Evolutionary conservation across 1,284 basidiomycete genomes (phyloP).

Genomic region (Fomitopsis pinicola): DNA sequence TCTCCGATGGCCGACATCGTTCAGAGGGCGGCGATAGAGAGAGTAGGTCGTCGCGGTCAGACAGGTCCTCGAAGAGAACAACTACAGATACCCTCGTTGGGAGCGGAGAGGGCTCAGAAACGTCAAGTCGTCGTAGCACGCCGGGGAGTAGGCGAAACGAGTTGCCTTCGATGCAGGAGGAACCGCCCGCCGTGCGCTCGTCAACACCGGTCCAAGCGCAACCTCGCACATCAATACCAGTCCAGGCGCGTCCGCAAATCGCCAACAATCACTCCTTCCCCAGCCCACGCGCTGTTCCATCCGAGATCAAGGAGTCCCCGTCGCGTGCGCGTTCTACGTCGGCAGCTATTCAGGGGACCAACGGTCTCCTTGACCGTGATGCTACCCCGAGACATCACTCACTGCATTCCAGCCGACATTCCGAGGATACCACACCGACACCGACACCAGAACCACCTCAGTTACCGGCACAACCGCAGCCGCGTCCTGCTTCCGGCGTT

Average conservation of each 20-base stretch:
- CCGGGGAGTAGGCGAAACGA: constrained; percentile 25
- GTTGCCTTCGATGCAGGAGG: constrained; percentile 17
- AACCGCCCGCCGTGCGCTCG: constrained; percentile 11
- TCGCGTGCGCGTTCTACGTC: constrained; percentile 20
- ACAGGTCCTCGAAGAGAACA: constrained; percentile 38
- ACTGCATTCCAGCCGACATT: neutral
- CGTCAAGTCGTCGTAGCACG: neutral
- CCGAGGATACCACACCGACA: neutral
- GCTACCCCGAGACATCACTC: constrained; percentile 23
- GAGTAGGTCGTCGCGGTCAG: constrained; percentile 39
- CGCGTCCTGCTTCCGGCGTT: constrained; percentile 35
- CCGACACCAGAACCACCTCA: constrained; percentile 7
- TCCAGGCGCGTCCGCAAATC: neutral
- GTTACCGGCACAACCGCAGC: neutral
- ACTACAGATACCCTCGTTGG: constrained; percentile 2
- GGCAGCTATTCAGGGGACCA: constrained; percentile 11
- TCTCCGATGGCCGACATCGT: constrained; percentile 53
- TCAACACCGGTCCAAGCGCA: constrained; percentile 15
- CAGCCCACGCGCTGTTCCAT: constrained; percentile 5
- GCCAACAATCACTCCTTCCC: neutral
- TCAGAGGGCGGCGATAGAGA: constrained; percentile 41
- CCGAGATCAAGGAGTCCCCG: constrained; percentile 9
- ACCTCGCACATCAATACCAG: neutral
- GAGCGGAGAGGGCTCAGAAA: constrained; percentile 13
- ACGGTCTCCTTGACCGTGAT: constrained; percentile 14